Evolutionary conservation across 352 stramenopile species (phyloP), one percentile per base, ranked within the genome.

Genomic region (Pythium chondricola): DNA sequence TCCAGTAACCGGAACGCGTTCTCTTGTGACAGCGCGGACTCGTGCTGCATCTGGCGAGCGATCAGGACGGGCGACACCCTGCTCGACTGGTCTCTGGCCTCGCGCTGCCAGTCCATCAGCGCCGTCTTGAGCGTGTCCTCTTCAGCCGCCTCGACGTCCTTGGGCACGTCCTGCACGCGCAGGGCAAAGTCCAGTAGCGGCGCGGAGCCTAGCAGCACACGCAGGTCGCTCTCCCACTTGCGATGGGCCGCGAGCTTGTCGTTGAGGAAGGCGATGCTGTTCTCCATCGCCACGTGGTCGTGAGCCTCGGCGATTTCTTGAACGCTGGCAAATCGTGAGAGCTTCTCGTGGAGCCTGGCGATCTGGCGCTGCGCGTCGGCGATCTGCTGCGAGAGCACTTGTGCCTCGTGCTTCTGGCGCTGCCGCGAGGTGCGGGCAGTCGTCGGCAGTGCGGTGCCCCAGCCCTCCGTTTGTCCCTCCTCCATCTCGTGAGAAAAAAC

Each of bases 211-310:
- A 88, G 69, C 21, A 86, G 50, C 13, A 57, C 74, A 20, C 59
- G 67, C 13, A 86, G 36, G 25, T 61, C 63, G 21, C 68, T 57
- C 22, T 81, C 44, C 77, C 77, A 88, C 9, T 62, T 39, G 0
- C 44, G 25, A 54, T 88, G 77, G 16, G 79, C 69, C 0, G 56
- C 58, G 21, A 88, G 50, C 45, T 85, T 83, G 4, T 58, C 52
- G 17, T 58, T 63, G 26, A 86, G 45, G 9, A 63, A 75, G 1
- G 30, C 48, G 2, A 67, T 53, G 2, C 44, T 62, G 30, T 71
- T 47, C 43, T 78, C 65, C 31, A 69, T 65, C 20, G 77, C 64
- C 3, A 82, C 46, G 10, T 54, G 63, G 2, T 67, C 47, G 21
- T 3, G 29, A 11, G 26, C 44, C 11, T 25, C 3, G 7, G 18